A percentile compares a stretch with the other conserved stretches of the same genome.
These are phyloP conservation scores for Oryza officinalis DNA, from an alignment of 176 grass and related monocot genomes.

Conservation along the genomic window DNA sequence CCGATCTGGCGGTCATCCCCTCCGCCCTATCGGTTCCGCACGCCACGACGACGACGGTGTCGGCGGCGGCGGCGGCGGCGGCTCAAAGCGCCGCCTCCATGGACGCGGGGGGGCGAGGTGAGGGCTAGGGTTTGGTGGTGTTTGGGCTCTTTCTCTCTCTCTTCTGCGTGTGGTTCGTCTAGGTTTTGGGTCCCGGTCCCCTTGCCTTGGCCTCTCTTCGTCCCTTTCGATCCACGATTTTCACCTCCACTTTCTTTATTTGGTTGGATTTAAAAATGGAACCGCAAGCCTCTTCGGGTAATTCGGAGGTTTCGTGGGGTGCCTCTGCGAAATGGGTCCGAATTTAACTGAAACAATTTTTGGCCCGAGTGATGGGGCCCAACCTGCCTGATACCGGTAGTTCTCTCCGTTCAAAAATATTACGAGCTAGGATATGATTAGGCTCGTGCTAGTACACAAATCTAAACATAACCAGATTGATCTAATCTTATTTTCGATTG, in stretches of 20 bases:
- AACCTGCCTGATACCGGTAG: background rate
- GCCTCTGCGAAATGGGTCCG: background rate
- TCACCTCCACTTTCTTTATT: slow-evolving; percentile 30
- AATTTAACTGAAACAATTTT: slow-evolving; percentile 25
- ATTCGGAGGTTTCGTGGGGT: slow-evolving; percentile 17
- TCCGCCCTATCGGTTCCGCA: slow-evolving; percentile 14
- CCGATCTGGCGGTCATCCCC: slow-evolving; percentile 64
- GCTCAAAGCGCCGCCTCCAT: slow-evolving; percentile 52
- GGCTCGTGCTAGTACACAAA: no score
- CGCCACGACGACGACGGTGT: background rate
- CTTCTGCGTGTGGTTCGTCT: slow-evolving; percentile 46
- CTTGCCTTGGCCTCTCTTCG: background rate
- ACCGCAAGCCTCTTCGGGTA: background rate
- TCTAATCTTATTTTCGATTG: no score
- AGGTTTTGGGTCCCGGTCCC: slow-evolving; percentile 42
- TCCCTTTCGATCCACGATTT: slow-evolving; percentile 4
- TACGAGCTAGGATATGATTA: no score
- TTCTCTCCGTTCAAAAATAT: no score
- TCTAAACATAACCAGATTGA: no score
- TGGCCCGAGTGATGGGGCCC: background rate
- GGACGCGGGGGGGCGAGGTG: slow-evolving; percentile 9
- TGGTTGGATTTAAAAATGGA: slow-evolving; percentile 29
- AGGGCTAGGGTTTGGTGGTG: slow-evolving; percentile 44
- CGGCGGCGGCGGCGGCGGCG: background rate
- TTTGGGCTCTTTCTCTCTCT: slow-evolving; percentile 33